Conservation (phyloP, 2,329 filamentous ascomycete species). For the Monilinia vaccinii-corymbosi region DNA sequence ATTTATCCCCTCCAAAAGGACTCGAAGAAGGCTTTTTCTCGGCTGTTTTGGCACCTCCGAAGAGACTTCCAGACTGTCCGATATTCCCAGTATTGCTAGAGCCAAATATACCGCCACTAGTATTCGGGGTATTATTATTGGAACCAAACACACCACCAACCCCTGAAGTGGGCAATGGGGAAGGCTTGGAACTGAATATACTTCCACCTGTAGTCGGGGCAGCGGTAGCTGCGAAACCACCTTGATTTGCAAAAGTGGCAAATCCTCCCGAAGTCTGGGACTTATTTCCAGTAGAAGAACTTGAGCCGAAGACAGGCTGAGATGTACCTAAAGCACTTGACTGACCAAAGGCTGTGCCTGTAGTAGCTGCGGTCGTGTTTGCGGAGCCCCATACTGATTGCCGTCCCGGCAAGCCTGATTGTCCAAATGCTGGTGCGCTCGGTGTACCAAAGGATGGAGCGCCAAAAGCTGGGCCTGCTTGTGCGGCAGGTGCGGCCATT, state of each 20-base stretch:
- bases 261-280: conserved; percentile 38
- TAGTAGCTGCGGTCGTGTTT: conserved; percentile 19
- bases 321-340: conserved; percentile 36
- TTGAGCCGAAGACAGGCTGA: conserved; percentile 31
- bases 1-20: conserved; percentile 17
- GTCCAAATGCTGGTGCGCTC: conserved; percentile 21
- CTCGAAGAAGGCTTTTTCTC: conserved; percentile 20
- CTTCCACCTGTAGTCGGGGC: conserved; percentile 28
- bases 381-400: conserved; percentile 45
- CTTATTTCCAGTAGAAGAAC: conserved; percentile 21
- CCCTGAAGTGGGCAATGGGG: conserved; percentile 12
- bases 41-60: conserved; percentile 34
- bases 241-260: conserved; percentile 43
- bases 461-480: conserved; percentile 38
- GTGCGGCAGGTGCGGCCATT: conserved; percentile 21
- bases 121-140: conserved; percentile 19
- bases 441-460: conserved; percentile 37
- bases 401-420: conserved; percentile 37
- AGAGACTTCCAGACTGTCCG: conserved; percentile 10
- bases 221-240: conserved; percentile 40
- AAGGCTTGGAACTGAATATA: conserved; percentile 24
- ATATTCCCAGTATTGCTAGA: conserved; percentile 15
- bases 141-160: conserved; percentile 5
- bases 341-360: conserved; percentile 44
- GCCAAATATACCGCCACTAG: conserved; percentile 27